Percentiles rank a stretch among this genome's conserved stretches.
Evolutionary conservation across 192 early-diverging fungal genomes (phyloP).

Genomic region (Gamsiella multidivaricata): DNA sequence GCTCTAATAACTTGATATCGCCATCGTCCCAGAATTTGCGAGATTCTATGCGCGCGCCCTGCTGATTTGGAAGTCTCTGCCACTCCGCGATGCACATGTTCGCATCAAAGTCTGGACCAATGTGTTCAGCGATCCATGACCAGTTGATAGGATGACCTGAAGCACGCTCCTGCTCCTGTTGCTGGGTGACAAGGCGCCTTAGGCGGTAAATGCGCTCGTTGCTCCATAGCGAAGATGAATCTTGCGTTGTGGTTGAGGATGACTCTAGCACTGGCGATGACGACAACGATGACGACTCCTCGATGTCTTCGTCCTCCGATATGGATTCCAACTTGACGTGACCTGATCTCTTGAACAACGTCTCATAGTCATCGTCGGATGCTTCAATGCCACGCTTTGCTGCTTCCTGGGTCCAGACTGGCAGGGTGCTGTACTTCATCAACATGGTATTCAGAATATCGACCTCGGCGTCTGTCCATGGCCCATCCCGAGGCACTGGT

Average conservation of each 20-base stretch:
- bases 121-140: conserved; percentile 49
- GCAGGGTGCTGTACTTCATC: conserved; percentile 38
- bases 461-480: conserved; percentile 22
- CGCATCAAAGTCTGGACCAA: conserved; percentile 28
- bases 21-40: conserved; percentile 12
- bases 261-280: not conserved
- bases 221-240: conserved; percentile 1
- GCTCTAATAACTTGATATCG: conserved; percentile 8
- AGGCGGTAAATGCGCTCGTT: conserved; percentile 1
- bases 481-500: not conserved
- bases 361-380: conserved; percentile 16
- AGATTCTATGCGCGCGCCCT: not conserved
- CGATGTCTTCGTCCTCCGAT: not conserved
- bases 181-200: conserved; percentile 27
- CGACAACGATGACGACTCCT: not conserved
- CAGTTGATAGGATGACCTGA: conserved; percentile 23
- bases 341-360: not conserved
- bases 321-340: not conserved
- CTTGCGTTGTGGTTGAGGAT: not conserved
- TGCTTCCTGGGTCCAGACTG: conserved; percentile 22
- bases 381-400: not conserved
- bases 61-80: conserved; percentile 6
- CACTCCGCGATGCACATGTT: conserved; percentile 38
- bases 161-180: conserved; percentile 13
- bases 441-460: conserved; percentile 16